These are phyloP conservation scores for Hanseniaspora occidentalis DNA, from an alignment of 805 yeast genomes.

Conservation along the genomic window DNA sequence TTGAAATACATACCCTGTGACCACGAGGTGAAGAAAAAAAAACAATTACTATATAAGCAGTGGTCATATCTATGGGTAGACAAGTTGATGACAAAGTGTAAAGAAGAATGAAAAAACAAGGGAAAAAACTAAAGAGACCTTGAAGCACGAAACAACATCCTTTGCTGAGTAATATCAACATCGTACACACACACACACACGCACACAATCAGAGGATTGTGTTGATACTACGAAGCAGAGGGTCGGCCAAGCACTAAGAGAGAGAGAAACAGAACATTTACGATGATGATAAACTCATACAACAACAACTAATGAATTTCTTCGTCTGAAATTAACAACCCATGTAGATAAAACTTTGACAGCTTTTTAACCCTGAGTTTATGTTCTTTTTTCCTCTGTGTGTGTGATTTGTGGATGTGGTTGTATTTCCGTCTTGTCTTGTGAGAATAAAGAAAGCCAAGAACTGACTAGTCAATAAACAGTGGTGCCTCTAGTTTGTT, in stretches of 20 bases:
- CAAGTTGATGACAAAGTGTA: too few species aligned
- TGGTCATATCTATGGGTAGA: too few species aligned
- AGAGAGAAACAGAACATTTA: neutral
- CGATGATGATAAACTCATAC: conserved; percentile 6
- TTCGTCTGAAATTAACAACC: conserved; percentile 6
- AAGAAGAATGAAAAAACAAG: too few species aligned
- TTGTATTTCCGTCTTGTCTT: neutral
- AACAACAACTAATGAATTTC: conserved; percentile 8
- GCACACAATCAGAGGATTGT: conserved; percentile 1
- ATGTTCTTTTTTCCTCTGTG: neutral
- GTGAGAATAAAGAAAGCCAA: too few species aligned
- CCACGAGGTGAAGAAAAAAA: too few species aligned
- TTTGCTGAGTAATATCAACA: conserved; percentile 2
- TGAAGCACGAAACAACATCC: neutral
- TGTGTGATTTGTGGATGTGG: neutral
- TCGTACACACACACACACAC: neutral
- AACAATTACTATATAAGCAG: too few species aligned
- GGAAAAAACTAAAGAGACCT: conserved; percentile 15
- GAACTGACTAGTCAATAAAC: too few species aligned
- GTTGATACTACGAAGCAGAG: neutral
- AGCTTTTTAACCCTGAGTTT: conserved; percentile 9
- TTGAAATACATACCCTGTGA: too few species aligned
- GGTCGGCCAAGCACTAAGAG: neutral
- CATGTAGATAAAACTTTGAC: conserved; percentile 8
- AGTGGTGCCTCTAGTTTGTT: neutral